phyloP scores from a whole-genome alignment of 2,329 filamentous ascomycete genomes.

The Neofusicoccum parvum region DNA sequence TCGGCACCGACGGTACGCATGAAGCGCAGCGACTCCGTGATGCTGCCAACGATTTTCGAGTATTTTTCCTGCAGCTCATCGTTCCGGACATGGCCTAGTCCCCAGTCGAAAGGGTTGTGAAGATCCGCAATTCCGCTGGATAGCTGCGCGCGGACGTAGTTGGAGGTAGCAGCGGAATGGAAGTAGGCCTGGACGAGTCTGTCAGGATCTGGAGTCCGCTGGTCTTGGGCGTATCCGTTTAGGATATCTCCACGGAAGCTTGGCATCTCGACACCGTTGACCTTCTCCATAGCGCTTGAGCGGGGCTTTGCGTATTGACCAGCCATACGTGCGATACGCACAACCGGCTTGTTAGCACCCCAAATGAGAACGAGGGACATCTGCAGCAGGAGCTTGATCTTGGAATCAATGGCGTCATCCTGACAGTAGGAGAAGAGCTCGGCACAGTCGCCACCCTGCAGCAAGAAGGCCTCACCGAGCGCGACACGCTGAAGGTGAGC shows the following conservation, averaged over 20 bases:
- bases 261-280: slow-evolving; percentile 78
- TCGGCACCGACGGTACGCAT: slow-evolving; percentile 92
- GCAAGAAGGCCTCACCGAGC: slow-evolving; percentile 84
- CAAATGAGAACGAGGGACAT: slow-evolving; percentile 97
- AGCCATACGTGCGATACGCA: slow-evolving; percentile 93
- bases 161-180: slow-evolving; percentile 90
- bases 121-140: slow-evolving; percentile 90
- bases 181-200: slow-evolving; percentile 91
- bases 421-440: slow-evolving; percentile 97
- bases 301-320: slow-evolving; percentile 97
- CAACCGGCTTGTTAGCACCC: slow-evolving; percentile 79
- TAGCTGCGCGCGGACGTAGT: slow-evolving; percentile 84
- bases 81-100: slow-evolving; percentile 85
- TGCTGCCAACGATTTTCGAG: slow-evolving; percentile 77
- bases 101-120: slow-evolving; percentile 93
- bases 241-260: slow-evolving; percentile 95
- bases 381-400: slow-evolving; percentile 94
- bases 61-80: slow-evolving; percentile 84
- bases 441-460: slow-evolving; percentile 96
- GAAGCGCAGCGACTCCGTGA: slow-evolving; percentile 90
- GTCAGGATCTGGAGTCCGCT: slow-evolving; percentile 77
- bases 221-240: slow-evolving; percentile 79
- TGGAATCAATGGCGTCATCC: slow-evolving; percentile 85
- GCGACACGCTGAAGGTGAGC: slow-evolving; percentile 82
- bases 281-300: slow-evolving; percentile 81